Evolutionary conservation across 805 yeast genomes (phyloP).

Genomic region (Cyberlindnera euphorbiiphila): DNA sequence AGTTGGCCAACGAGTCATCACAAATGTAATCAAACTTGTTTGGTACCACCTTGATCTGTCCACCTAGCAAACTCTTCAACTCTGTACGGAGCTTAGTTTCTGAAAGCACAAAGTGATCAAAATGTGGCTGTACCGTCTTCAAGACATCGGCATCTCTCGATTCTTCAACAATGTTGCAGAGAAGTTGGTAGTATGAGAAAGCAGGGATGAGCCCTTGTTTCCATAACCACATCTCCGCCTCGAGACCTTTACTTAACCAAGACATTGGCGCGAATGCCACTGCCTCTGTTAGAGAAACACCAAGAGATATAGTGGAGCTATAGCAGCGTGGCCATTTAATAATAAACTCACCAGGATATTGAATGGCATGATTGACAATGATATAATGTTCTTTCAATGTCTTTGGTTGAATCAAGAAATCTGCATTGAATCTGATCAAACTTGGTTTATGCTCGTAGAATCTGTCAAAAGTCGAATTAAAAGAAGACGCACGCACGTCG

Average conservation of each 20-base stretch:
- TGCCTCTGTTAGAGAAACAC: conserved; percentile 52
- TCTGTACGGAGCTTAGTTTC: conserved; percentile 43
- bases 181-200: conserved; percentile 47
- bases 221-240: conserved; percentile 48
- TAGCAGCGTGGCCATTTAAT: conserved; percentile 55
- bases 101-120: conserved; percentile 31
- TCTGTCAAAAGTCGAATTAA: conserved; percentile 18
- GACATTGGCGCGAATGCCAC: conserved; percentile 51
- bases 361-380: conserved; percentile 43
- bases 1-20: conserved; percentile 47
- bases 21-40: conserved; percentile 42
- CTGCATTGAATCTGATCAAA: conserved; percentile 34
- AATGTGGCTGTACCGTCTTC: conserved; percentile 31
- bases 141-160: conserved; percentile 39
- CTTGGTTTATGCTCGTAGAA: conserved; percentile 18
- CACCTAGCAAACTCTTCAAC: conserved; percentile 32
- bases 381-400: conserved; percentile 47
- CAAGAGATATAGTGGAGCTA: conserved; percentile 48
- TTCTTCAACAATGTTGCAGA: conserved; percentile 41
- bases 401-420: conserved; percentile 47
- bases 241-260: conserved; percentile 51
- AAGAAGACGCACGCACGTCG: conserved; percentile 15
- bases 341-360: conserved; percentile 58
- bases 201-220: conserved; percentile 47
- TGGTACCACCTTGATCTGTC: conserved; percentile 30